phyloP scores from a whole-genome alignment of 2,329 filamentous ascomycete species.

The Paecilomyces sp. region DNA sequence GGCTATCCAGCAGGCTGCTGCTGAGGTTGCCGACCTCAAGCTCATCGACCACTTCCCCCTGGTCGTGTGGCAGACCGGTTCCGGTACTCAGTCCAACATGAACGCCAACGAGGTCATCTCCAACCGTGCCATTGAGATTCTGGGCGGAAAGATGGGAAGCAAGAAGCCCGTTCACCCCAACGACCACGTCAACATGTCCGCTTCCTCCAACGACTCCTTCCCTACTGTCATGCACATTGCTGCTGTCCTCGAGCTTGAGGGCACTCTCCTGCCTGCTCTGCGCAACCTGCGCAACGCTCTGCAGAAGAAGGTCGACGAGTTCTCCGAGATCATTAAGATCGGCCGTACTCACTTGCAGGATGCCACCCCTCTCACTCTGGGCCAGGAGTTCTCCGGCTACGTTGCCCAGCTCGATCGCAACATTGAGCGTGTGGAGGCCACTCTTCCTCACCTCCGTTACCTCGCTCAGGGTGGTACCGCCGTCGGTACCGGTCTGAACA shows the following conservation, averaged over 20 bases:
- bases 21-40: slow-evolving; percentile 89
- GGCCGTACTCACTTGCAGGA: slow-evolving; percentile 96
- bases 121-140: slow-evolving; percentile 96
- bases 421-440: slow-evolving; percentile 76
- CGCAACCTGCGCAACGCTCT: slow-evolving; percentile 75
- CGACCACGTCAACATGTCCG: slow-evolving; percentile 99
- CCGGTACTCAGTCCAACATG: slow-evolving; percentile 99
- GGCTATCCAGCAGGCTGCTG: slow-evolving; percentile 90
- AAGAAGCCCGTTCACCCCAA: slow-evolving; percentile 99
- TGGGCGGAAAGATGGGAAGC: slow-evolving; percentile 86
- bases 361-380: slow-evolving; percentile 88
- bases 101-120: slow-evolving; percentile 99
- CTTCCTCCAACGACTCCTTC: slow-evolving; percentile 98
- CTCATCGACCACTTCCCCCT: slow-evolving; percentile 96
- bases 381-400: slow-evolving; percentile 97
- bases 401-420: slow-evolving; percentile 89
- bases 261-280: slow-evolving; percentile 74
- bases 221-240: slow-evolving; percentile 99
- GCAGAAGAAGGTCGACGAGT: slow-evolving; percentile 81
- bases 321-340: slow-evolving; percentile 97
- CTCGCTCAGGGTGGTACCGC: slow-evolving; percentile 94
- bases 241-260: slow-evolving; percentile 86
- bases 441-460: slow-evolving; percentile 74
- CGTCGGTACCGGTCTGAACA: slow-evolving; percentile 96
- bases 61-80: slow-evolving; percentile 98